Evolutionary conservation across 2,329 filamentous ascomycete species (phyloP).

Genomic region (Phyllosticta ampelicida): DNA sequence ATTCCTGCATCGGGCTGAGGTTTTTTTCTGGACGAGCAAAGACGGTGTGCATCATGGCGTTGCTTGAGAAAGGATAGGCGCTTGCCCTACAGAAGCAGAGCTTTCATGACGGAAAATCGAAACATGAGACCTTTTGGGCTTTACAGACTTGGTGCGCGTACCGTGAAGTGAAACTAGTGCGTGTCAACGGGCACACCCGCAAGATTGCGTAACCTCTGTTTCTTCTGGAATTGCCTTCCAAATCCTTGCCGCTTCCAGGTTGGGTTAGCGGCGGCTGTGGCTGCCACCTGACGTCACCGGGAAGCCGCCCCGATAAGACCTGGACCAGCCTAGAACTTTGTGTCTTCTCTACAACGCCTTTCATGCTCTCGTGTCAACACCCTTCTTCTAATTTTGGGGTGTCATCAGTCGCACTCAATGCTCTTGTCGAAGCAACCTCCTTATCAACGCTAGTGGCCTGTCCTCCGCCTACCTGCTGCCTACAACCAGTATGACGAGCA

Average conservation of each 20-base stretch:
- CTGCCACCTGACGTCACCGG: too few species aligned
- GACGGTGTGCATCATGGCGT: not conserved
- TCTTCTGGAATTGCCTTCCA: not conserved
- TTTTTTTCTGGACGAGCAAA: not conserved
- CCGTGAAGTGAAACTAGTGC: too few species aligned
- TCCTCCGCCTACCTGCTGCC: not conserved
- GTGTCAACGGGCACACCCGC: not conserved
- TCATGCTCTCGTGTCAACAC: not conserved
- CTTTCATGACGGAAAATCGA: not conserved
- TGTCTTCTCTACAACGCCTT: not conserved
- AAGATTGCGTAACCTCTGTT: not conserved
- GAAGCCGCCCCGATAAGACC: too few species aligned
- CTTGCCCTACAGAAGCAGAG: not conserved
- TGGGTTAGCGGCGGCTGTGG: not conserved
- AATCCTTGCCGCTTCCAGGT: not conserved
- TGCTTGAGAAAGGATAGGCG: not conserved
- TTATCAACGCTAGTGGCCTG: not conserved
- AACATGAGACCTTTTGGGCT: not conserved
- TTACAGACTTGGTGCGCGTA: too few species aligned
- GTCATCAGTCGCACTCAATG: not conserved
- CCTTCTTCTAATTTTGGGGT: not conserved
- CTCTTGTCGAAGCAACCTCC: not conserved
- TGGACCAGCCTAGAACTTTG: not conserved
- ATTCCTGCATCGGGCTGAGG: slow-evolving; percentile 7
- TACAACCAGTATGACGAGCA: not conserved